Evolutionary conservation across 768 basidiomycete species (phyloP).

Genomic region (Leccinum rimulosum): DNA sequence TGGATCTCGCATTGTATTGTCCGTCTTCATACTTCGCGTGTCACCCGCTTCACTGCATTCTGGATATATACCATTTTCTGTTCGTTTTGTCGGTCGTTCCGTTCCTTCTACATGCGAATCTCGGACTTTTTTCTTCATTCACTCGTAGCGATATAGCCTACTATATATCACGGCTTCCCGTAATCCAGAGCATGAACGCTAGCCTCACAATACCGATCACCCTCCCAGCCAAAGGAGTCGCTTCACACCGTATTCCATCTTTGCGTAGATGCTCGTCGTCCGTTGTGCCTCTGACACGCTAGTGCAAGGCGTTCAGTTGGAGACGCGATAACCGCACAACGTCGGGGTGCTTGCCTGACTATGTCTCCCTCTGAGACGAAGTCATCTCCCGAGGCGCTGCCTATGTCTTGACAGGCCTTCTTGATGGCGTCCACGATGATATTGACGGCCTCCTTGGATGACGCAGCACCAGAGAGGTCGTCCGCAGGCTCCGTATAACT

Average conservation of each 20-base stretch:
- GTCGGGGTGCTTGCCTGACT: constrained; percentile 56
- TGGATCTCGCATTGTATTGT: constrained; percentile 21
- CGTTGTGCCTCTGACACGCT: constrained; percentile 82
- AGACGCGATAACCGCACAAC: not conserved
- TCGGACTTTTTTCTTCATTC: constrained; percentile 7
- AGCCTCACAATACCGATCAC: constrained; percentile 27
- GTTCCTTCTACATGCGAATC: constrained; percentile 5
- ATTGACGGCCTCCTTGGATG: constrained; percentile 75
- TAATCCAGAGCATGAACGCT: constrained; percentile 9
- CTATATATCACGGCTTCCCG: constrained; percentile 9
- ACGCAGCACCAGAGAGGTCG: constrained; percentile 57
- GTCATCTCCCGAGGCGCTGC: constrained; percentile 39
- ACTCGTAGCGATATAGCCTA: constrained; percentile 14
- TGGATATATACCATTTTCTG: constrained; percentile 22
- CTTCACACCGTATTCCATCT: constrained; percentile 94
- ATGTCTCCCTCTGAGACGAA: constrained; percentile 71
- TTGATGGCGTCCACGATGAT: constrained; percentile 69
- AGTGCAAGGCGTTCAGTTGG: constrained; percentile 6
- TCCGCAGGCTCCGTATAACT: constrained; percentile 57
- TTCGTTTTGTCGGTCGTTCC: constrained; percentile 17
- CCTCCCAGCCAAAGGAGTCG: constrained; percentile 85
- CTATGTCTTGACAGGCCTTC: constrained; percentile 64
- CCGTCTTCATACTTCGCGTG: constrained; percentile 12
- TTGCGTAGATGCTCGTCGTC: constrained; percentile 83
- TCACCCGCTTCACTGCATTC: constrained; percentile 16